Conservation (phyloP, 148 eudicot species). For the Fagopyrum homotropicum region DNA sequence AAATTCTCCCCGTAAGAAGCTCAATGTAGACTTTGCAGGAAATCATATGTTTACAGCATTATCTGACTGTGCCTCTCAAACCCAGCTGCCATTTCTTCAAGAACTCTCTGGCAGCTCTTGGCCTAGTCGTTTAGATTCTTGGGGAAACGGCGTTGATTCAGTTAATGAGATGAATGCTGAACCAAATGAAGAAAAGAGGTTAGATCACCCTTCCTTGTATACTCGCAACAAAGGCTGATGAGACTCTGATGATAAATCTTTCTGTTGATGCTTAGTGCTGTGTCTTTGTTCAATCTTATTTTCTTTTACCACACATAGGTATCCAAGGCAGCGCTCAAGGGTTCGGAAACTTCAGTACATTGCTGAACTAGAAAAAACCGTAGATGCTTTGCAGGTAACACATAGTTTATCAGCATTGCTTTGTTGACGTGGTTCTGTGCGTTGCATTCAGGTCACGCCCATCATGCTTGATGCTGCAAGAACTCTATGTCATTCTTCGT, state of each 20-base stretch:
- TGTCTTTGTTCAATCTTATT: background rate
- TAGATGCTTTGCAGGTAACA: constrained; percentile 46
- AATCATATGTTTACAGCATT: constrained; percentile 43
- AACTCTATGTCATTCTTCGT: background rate
- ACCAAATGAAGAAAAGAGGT: constrained; percentile 41
- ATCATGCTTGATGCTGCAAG: no score
- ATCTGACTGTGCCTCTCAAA: constrained; percentile 36
- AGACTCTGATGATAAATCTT: background rate
- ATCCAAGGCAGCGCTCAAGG: constrained; percentile 70
- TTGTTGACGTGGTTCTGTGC: background rate
- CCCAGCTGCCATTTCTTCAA: constrained; percentile 25
- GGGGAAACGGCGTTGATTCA: constrained; percentile 22
- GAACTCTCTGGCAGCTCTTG: constrained; percentile 24
- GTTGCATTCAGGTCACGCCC: background rate
- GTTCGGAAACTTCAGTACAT: constrained; percentile 74
- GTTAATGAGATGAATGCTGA: constrained; percentile 31
- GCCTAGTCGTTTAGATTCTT: constrained; percentile 20
- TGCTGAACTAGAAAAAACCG: constrained; percentile 71
- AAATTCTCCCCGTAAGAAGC: constrained; percentile 57
- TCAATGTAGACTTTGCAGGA: constrained; percentile 30
- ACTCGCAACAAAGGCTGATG: background rate
- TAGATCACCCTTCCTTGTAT: background rate
- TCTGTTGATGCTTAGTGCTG: background rate
- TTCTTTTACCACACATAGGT: constrained; percentile 31
- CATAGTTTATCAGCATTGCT: background rate